A percentile compares a stretch with the other conserved stretches of the same genome.
These are phyloP conservation scores for Aspergillus affinis DNA, from an alignment of 495 filamentous ascomycete species.

Conservation along the genomic window DNA sequence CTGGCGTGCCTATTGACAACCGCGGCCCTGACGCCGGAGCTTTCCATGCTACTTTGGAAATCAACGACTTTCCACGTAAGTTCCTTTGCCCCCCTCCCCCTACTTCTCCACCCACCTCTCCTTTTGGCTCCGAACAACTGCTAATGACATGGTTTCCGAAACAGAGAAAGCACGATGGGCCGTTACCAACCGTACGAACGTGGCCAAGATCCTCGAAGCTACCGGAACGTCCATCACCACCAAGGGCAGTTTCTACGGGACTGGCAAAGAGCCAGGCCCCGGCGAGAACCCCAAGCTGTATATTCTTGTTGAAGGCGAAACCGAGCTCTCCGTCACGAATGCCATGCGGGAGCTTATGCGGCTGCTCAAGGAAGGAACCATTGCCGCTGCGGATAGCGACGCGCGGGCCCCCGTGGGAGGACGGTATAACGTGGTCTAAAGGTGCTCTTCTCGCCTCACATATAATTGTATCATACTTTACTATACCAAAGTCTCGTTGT, in stretches of 20 bases:
- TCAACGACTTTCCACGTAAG: conserved; percentile 96
- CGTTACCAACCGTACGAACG: conserved; percentile 97
- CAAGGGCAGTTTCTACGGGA: conserved; percentile 85
- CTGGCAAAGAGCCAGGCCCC: conserved; percentile 74
- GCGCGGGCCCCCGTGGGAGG: conserved; percentile 76
- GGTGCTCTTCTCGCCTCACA: not conserved
- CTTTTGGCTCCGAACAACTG: conserved; percentile 2
- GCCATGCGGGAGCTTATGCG: conserved; percentile 91
- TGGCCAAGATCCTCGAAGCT: conserved; percentile 94
- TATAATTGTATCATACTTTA: conserved; percentile 23
- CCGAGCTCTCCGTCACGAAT: conserved; percentile 84
- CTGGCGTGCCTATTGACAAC: conserved; percentile 96
- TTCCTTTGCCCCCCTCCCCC: conserved; percentile 21
- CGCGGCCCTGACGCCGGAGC: conserved; percentile 96
- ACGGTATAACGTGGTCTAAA: conserved; percentile 83
- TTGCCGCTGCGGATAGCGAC: conserved; percentile 84
- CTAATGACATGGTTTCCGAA: conserved; percentile 23
- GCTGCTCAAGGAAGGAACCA: conserved; percentile 86
- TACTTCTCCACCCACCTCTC: not conserved
- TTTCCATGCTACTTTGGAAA: conserved; percentile 96
- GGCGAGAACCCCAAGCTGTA: conserved; percentile 87
- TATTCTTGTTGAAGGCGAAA: conserved; percentile 96
- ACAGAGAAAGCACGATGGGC: conserved; percentile 96
- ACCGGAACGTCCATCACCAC: conserved; percentile 96
- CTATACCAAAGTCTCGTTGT: not conserved